Evolutionary conservation across 108 stramenopile species (phyloP).

Genomic region (Schizochytrium sp.): DNA sequence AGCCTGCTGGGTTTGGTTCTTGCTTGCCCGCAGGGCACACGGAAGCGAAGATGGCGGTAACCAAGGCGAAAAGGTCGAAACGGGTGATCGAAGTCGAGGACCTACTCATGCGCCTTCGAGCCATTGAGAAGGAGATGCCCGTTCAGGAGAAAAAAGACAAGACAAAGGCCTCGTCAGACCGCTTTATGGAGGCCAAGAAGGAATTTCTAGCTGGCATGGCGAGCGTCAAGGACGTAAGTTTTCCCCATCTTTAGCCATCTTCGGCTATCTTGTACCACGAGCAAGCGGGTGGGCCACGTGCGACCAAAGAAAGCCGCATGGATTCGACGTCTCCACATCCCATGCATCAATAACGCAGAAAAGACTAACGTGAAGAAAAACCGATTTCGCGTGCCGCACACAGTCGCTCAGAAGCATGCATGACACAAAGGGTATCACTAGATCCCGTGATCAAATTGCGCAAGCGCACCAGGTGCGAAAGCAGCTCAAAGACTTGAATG

Average conservation of each 20-base stretch:
- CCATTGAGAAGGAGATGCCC: conserved; percentile 3
- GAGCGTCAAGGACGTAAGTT: conserved; percentile 4
- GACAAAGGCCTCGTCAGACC: neutral
- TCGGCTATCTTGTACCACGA: no score
- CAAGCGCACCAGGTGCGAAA: neutral
- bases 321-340: no score
- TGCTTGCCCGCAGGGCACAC: neutral
- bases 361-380: no score
- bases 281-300: no score
- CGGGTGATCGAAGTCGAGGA: neutral
- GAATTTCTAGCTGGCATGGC: neutral
- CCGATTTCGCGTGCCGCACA: no score
- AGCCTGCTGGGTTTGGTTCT: neutral
- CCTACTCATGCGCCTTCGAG: neutral
- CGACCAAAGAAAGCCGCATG: no score
- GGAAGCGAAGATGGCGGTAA: neutral
- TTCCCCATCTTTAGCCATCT: neutral
- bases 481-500: neutral
- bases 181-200: neutral
- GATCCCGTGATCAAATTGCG: neutral
- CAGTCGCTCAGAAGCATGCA: neutral
- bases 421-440: neutral
- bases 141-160: neutral
- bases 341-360: no score
- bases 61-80: neutral